Conservation (phyloP, 2,329 filamentous ascomycete genomes). For the Microdochium trichocladiopsis region DNA sequence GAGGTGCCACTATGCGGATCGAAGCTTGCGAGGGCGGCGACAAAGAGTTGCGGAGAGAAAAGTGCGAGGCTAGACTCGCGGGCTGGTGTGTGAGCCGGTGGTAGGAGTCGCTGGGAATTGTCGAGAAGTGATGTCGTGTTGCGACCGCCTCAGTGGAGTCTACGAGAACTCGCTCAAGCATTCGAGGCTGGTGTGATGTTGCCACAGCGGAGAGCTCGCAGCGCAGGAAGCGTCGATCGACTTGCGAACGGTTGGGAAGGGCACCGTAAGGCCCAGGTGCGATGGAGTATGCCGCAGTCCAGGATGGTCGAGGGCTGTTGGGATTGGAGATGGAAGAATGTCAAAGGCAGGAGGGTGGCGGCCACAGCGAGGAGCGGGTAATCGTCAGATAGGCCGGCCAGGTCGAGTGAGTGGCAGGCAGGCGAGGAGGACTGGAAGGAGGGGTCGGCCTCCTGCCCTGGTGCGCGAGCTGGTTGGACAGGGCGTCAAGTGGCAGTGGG, state of each 20-base stretch:
- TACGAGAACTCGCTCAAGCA: background rate
- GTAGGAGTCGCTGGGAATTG: too few species aligned
- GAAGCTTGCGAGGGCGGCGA: too few species aligned
- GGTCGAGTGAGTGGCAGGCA: background rate
- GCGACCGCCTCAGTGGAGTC: background rate
- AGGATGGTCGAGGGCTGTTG: background rate
- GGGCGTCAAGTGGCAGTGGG: background rate
- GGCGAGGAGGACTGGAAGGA: background rate
- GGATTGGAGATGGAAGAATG: background rate
- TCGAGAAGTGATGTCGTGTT: too few species aligned
- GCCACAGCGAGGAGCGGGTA: background rate
- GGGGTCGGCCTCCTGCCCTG: background rate
- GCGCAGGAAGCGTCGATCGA: background rate
- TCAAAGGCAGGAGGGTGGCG: background rate
- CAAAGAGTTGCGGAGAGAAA: too few species aligned
- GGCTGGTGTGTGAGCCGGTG: too few species aligned
- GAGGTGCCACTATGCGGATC: background rate
- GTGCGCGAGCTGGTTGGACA: background rate
- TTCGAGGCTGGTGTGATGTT: background rate
- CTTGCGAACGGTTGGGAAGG: background rate
- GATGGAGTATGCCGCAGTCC: background rate
- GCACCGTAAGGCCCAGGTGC: background rate
- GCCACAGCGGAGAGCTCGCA: background rate
- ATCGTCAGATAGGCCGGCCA: background rate
- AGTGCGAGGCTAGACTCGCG: too few species aligned